These are phyloP conservation scores for Alternaria sp. DNA, from an alignment of 2,329 filamentous ascomycete species.

Conservation along the genomic window DNA sequence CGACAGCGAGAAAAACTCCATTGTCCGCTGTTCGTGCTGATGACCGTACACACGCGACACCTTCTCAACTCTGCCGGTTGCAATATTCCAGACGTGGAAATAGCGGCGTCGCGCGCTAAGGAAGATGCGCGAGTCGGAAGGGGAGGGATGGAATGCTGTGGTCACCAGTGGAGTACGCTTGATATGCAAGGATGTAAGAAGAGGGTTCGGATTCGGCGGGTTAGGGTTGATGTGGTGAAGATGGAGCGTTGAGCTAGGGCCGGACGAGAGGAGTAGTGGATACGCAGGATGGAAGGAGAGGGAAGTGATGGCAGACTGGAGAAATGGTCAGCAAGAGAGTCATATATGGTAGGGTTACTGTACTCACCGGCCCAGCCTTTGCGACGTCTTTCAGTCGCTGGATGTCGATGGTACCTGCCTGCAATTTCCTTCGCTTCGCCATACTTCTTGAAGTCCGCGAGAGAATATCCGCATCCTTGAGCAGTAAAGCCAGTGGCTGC, in stretches of 20 bases:
- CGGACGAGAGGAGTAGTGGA: slow-evolving; percentile 88
- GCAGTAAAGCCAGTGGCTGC: slow-evolving; percentile 79
- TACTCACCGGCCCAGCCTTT: slow-evolving; percentile 71
- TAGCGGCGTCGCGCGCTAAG: slow-evolving; percentile 87
- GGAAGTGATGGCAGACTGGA: slow-evolving; percentile 75
- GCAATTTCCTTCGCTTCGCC: slow-evolving; percentile 73
- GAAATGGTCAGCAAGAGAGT: slow-evolving; percentile 22
- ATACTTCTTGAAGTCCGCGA: slow-evolving; percentile 60
- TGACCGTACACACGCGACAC: slow-evolving; percentile 78
- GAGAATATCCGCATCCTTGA: slow-evolving; percentile 77
- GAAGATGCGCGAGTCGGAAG: slow-evolving; percentile 79
- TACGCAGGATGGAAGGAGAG: slow-evolving; percentile 89
- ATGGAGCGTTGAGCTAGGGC: slow-evolving; percentile 82
- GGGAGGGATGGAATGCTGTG: slow-evolving; percentile 76
- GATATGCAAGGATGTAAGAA: slow-evolving; percentile 88
- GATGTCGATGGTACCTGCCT: slow-evolving; percentile 89
- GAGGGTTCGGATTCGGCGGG: slow-evolving; percentile 81
- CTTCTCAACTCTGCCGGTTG: slow-evolving; percentile 82
- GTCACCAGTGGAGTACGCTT: slow-evolving; percentile 83
- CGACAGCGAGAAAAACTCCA: slow-evolving; percentile 89
- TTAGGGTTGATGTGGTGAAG: slow-evolving; percentile 86
- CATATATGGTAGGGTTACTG: background rate
- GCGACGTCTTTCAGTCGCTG: slow-evolving; percentile 87
- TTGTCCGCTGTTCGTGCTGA: slow-evolving; percentile 81
- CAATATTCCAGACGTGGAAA: slow-evolving; percentile 93